Percentiles rank a stretch among this genome's conserved stretches.
Conservation (phyloP, 1,284 basidiomycete species). For the Mycena citricolor region DNA sequence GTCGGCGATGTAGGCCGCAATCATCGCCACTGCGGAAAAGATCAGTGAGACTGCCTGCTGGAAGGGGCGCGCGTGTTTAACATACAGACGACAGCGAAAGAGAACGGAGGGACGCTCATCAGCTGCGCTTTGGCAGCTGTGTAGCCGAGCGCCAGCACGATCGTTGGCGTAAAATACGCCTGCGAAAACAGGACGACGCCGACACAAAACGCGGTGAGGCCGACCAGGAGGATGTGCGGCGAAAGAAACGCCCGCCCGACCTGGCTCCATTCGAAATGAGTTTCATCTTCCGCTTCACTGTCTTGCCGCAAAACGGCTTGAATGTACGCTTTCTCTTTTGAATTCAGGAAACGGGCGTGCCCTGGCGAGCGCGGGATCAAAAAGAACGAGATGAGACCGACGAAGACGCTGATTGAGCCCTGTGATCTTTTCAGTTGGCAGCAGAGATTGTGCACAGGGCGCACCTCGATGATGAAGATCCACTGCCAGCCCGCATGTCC, state of each 20-base stretch:
- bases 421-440: conserved; percentile 2
- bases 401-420: conserved; percentile 42
- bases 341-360: conserved; percentile 45
- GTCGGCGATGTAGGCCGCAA: conserved; percentile 43
- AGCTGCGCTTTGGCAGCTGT: conserved; percentile 44
- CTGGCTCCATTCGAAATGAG: conserved; percentile 40
- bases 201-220: conserved; percentile 37
- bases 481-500: conserved; percentile 39
- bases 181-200: conserved; percentile 39
- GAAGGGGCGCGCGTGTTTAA: conserved; percentile 8
- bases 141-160: conserved; percentile 47
- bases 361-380: conserved; percentile 50
- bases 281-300: conserved; percentile 32
- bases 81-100: conserved; percentile 44
- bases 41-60: background rate
- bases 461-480: conserved; percentile 35
- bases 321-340: conserved; percentile 39
- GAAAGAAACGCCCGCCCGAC: conserved; percentile 37
- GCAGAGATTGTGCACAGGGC: conserved; percentile 6
- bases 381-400: conserved; percentile 44
- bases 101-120: conserved; percentile 51
- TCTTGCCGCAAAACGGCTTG: conserved; percentile 34
- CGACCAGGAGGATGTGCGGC: conserved; percentile 39
- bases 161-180: conserved; percentile 52
- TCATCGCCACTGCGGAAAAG: conserved; percentile 35